Evolutionary conservation across 306 rosid genomes (phyloP).

Genomic region (Glycyrrhiza uralensis): DNA sequence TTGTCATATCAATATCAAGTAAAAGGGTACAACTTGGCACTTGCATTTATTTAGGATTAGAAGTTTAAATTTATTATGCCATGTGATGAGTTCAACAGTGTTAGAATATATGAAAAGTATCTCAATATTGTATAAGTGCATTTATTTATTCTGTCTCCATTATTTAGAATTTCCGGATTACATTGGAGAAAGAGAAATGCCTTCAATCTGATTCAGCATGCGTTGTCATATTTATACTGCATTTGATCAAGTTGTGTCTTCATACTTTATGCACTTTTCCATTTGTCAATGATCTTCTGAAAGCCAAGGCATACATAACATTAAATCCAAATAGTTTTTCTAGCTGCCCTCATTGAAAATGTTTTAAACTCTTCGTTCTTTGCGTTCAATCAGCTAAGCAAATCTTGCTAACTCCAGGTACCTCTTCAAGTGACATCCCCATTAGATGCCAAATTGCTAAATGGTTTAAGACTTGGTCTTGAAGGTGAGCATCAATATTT

Average conservation of each 20-base stretch:
- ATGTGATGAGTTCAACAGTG: background rate
- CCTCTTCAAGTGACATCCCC: slow-evolving; percentile 61
- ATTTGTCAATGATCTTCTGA: background rate
- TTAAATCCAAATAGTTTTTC: slow-evolving; percentile 13
- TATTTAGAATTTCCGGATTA: background rate
- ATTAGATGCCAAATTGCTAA: slow-evolving; percentile 60
- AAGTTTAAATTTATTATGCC: background rate
- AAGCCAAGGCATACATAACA: background rate
- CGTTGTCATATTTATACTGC: background rate
- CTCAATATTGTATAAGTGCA: background rate
- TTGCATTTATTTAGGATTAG: background rate
- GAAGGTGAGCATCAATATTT: slow-evolving; percentile 95
- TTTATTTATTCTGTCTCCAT: background rate
- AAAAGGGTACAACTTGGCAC: background rate
- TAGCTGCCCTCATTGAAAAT: background rate
- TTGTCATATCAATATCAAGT: slow-evolving; percentile 14
- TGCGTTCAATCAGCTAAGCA: slow-evolving; percentile 28
- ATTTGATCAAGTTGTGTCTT: slow-evolving; percentile 3
- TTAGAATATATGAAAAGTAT: background rate
- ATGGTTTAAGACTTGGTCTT: slow-evolving; percentile 83
- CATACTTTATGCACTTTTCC: background rate
- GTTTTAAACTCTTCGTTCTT: background rate
- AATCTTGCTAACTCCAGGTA: slow-evolving; percentile 50
- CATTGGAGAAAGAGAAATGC: background rate
- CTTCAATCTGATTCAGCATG: background rate